Conservation (phyloP, 441 rosid species). For the Manihot esculenta region DNA sequence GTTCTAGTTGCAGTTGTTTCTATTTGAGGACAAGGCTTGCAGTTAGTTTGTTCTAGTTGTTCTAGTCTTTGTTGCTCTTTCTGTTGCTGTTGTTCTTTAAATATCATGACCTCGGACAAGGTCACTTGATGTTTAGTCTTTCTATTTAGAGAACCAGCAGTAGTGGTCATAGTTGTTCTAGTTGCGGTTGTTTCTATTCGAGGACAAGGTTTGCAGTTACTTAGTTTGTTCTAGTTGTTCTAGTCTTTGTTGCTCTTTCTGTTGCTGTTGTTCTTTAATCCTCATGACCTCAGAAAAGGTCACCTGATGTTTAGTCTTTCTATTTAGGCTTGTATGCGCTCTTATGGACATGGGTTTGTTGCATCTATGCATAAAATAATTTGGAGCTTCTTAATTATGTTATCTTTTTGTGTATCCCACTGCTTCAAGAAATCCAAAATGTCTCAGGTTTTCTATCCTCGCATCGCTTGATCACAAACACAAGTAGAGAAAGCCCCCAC, state of each 20-base stretch:
- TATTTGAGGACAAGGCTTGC: not conserved
- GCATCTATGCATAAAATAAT: not conserved
- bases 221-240: not conserved
- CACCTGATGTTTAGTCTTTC: not conserved
- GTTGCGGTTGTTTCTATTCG: not conserved
- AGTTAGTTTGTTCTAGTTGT: not conserved
- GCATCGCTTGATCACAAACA: not conserved
- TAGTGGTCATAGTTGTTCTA: not conserved
- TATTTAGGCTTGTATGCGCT: not conserved
- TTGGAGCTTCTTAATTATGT: not conserved
- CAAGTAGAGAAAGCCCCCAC: too few species aligned
- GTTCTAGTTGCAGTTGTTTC: not conserved
- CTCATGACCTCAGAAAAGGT: not conserved
- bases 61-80: not conserved
- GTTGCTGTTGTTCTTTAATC: not conserved
- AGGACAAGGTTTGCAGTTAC: not conserved
- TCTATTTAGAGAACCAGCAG: not conserved
- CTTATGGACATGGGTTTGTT: slow-evolving; percentile 1
- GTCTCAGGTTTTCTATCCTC: not conserved
- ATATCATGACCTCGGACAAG: not conserved
- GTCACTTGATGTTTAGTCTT: not conserved
- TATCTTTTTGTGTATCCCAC: not conserved
- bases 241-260: not conserved
- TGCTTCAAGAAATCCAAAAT: not conserved
- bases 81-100: not conserved